phyloP scores from a whole-genome alignment of 768 basidiomycete genomes.

The Rhodotorula sphaerocarpa region DNA sequence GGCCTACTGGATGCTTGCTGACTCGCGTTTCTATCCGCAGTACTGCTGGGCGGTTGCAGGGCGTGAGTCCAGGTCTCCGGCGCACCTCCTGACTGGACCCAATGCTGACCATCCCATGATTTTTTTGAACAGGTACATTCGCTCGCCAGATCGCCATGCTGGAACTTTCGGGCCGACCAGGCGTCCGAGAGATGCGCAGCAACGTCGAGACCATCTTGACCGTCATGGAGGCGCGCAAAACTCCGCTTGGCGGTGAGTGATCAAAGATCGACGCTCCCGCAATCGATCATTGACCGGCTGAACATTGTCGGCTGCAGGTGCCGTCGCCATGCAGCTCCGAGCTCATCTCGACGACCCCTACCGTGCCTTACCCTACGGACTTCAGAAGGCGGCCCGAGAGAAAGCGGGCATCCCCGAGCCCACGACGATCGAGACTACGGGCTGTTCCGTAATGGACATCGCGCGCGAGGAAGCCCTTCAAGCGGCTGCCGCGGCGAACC shows the following conservation, averaged over 20 bases:
- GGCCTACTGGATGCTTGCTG: background rate
- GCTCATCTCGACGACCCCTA: too few species aligned
- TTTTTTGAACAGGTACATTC: slow-evolving; percentile 21
- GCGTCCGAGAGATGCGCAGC: slow-evolving; percentile 1
- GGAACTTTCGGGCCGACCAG: background rate
- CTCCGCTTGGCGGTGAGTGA: slow-evolving; percentile 25
- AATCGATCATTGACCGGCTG: too few species aligned
- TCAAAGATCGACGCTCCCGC: too few species aligned
- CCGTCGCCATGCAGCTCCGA: too few species aligned
- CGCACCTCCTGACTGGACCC: background rate
- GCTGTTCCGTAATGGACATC: too few species aligned
- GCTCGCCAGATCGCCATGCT: slow-evolving; percentile 33
- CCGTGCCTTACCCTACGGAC: too few species aligned
- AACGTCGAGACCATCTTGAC: slow-evolving; percentile 19
- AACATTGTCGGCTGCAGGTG: too few species aligned
- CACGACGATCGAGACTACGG: too few species aligned
- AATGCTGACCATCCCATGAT: background rate
- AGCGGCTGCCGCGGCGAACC: too few species aligned
- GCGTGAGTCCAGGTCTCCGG: slow-evolving; percentile 1
- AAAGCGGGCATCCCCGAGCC: too few species aligned
- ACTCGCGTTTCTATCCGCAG: background rate
- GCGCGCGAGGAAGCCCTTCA: too few species aligned
- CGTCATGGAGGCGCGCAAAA: slow-evolving; percentile 16
- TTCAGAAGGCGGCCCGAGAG: too few species aligned
- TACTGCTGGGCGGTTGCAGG: slow-evolving; percentile 30